phyloP scores from a whole-genome alignment of 2,329 filamentous ascomycete species.

The Pseudogymnoascus sp. region DNA sequence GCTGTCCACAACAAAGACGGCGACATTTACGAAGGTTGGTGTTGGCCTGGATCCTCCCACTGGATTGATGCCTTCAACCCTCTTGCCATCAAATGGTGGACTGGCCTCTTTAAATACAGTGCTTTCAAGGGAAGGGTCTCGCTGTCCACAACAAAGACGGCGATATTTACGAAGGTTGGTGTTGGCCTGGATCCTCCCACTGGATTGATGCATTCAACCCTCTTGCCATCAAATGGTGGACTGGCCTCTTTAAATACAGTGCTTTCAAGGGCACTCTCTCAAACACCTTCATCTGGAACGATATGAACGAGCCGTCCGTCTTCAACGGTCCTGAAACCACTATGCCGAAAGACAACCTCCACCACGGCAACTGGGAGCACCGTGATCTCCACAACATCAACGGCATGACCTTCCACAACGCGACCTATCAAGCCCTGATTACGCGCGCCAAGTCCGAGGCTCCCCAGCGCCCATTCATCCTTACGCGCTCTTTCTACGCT shows the following conservation, averaged over 20 bases:
- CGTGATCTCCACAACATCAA: constrained; percentile 94
- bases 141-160: constrained; percentile 86
- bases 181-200: constrained; percentile 94
- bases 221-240: constrained; percentile 88
- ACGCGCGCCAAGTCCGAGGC: constrained; percentile 79
- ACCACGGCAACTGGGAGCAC: constrained; percentile 88
- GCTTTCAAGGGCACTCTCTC: constrained; percentile 75
- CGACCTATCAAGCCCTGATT: constrained; percentile 77
- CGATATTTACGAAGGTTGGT: constrained; percentile 90
- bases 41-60: constrained; percentile 94
- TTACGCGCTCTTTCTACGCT: constrained; percentile 87
- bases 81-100: constrained; percentile 88
- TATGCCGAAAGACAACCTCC: constrained; percentile 97
- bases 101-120: constrained; percentile 75
- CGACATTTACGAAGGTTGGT: constrained; percentile 90
- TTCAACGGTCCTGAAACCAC: constrained; percentile 98
- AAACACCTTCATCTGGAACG: constrained; percentile 96
- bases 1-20: constrained; percentile 86
- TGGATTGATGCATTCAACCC: constrained; percentile 97
- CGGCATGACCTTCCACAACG: constrained; percentile 90
- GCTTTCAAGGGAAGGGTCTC: constrained; percentile 70
- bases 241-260: constrained; percentile 75
- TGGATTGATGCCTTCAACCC: constrained; percentile 97
- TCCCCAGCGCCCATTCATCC: constrained; percentile 71
- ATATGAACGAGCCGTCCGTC: constrained; percentile 98